Conservation (phyloP, 164 flowering plant genomes). For the Aristolochia contorta region DNA sequence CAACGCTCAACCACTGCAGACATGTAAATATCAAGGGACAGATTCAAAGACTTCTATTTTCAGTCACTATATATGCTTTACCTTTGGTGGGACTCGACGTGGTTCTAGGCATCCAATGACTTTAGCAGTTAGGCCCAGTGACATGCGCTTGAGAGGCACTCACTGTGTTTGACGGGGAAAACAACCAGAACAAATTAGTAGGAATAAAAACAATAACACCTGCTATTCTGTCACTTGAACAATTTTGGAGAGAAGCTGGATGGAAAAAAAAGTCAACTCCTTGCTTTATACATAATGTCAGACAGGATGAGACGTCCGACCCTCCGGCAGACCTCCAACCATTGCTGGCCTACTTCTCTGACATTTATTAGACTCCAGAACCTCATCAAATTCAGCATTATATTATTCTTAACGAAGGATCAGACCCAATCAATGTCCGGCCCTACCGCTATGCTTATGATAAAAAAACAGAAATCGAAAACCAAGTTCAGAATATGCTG, state of each 20-base stretch:
- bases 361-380: no score
- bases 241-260: no score
- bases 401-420: no score
- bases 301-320: no score
- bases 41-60: not conserved
- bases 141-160: not conserved
- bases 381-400: no score
- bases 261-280: no score
- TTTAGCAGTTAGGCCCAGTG: not conserved
- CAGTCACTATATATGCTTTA: not conserved
- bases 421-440: not conserved
- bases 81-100: not conserved
- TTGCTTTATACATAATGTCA: no score
- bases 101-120: not conserved
- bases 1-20: not conserved
- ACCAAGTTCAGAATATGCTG: not conserved
- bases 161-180: not conserved
- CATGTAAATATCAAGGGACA: not conserved
- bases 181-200: not conserved
- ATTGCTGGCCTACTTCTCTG: no score
- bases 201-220: not conserved
- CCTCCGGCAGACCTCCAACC: no score
- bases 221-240: not conserved
- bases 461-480: constrained; percentile 1
- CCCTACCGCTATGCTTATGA: not conserved